A percentile compares a stretch with the other conserved stretches of the same genome.
Conservation (phyloP, 352 stramenopile genomes). For the Pythium grandisporangium region DNA sequence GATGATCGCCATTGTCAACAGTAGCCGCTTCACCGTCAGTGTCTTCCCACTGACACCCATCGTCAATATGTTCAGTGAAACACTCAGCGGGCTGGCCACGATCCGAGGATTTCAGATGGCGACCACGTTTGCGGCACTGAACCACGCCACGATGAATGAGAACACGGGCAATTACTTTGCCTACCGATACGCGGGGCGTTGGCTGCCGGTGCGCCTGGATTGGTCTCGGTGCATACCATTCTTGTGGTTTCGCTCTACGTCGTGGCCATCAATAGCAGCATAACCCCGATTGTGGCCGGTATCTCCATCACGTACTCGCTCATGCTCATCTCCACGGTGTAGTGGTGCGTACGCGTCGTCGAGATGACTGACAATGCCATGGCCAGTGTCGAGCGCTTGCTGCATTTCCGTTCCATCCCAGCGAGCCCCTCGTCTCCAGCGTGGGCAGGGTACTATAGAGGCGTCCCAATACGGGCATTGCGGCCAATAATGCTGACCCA, state of each 20-base stretch:
- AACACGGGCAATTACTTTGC: conserved; percentile 35
- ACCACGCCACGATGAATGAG: conserved; percentile 22
- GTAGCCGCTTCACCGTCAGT: too few species aligned
- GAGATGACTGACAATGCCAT: conserved; percentile 89
- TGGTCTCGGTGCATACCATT: conserved; percentile 78
- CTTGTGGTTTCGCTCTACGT: conserved; percentile 78
- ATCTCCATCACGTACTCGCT: conserved; percentile 89
- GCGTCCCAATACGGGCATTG: too few species aligned
- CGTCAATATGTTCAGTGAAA: conserved; percentile 90
- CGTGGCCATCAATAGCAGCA: conserved; percentile 38
- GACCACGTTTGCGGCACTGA: conserved; percentile 15
- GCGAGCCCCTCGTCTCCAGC: too few species aligned
- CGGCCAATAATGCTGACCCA: too few species aligned
- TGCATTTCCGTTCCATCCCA: conserved; percentile 60
- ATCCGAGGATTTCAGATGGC: conserved; percentile 75
- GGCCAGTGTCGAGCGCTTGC: conserved; percentile 71
- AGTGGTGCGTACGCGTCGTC: conserved; percentile 85
- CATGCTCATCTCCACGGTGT: conserved; percentile 78
- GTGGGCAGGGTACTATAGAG: too few species aligned
- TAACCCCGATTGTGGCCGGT: conserved; percentile 54
- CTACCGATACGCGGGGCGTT: conserved; percentile 54
- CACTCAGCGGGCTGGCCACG: conserved; percentile 85
- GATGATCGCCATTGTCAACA: too few species aligned
- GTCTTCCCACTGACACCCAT: too few species aligned
- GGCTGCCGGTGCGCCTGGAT: conserved; percentile 90